phyloP scores from a whole-genome alignment of 1,284 basidiomycete genomes.

The Golubevia pallescens region DNA sequence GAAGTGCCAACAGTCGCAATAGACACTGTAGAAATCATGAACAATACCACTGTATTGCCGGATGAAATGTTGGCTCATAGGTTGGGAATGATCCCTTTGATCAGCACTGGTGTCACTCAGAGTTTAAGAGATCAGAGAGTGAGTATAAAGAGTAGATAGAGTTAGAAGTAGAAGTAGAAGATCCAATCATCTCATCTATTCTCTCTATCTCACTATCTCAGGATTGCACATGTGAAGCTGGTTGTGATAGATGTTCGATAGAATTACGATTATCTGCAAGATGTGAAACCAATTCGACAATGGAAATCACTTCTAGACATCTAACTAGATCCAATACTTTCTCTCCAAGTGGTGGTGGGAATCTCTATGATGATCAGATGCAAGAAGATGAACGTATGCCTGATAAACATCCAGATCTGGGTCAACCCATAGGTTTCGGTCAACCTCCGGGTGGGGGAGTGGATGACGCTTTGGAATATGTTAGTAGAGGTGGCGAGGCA shows the following conservation, averaged over 20 bases:
- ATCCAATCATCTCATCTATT: background rate
- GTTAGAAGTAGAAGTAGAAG: slow-evolving; percentile 75
- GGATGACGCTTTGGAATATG: too few relatives aligned
- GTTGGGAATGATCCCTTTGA: slow-evolving; percentile 89
- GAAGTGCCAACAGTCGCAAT: slow-evolving; percentile 72
- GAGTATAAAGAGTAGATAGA: slow-evolving; percentile 39
- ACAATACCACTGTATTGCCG: slow-evolving; percentile 90
- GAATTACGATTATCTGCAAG: slow-evolving; percentile 75
- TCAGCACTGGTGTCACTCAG: slow-evolving; percentile 68
- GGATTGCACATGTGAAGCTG: slow-evolving; percentile 83
- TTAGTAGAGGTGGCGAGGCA: too few relatives aligned
- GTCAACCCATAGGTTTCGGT: too few relatives aligned
- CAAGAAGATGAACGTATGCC: too few relatives aligned
- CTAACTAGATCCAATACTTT: slow-evolving; percentile 46
- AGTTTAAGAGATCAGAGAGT: slow-evolving; percentile 55
- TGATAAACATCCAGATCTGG: too few relatives aligned
- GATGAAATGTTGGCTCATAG: slow-evolving; percentile 98
- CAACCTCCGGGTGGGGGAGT: too few relatives aligned
- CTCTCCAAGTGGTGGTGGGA: background rate
- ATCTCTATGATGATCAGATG: too few relatives aligned
- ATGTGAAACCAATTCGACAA: slow-evolving; percentile 69
- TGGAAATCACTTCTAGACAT: slow-evolving; percentile 76
- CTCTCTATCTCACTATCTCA: slow-evolving; percentile 58
- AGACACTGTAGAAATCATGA: slow-evolving; percentile 91
- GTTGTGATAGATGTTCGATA: slow-evolving; percentile 82